A percentile compares a stretch with the other conserved stretches of the same genome.
Evolutionary conservation across 2,329 filamentous ascomycete species (phyloP).

Genomic region (Trichoderma oligosporum): DNA sequence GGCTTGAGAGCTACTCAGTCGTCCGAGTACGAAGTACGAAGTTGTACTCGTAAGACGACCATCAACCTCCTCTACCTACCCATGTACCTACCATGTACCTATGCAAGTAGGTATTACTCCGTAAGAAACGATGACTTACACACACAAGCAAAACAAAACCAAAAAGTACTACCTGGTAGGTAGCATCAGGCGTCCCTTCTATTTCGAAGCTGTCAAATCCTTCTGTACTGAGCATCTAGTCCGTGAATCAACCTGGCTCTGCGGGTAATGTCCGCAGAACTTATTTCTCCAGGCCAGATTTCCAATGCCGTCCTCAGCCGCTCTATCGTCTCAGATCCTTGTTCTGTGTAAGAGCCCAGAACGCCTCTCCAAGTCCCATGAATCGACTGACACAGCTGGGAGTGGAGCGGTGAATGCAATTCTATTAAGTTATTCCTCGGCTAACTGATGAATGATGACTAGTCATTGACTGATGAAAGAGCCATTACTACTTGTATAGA

Average conservation of each 20-base stretch:
- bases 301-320: not conserved
- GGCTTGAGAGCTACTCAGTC: not conserved
- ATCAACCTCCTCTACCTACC: too few relatives aligned
- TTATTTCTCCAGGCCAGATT: too few relatives aligned
- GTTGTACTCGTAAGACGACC: too few relatives aligned
- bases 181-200: too few relatives aligned
- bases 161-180: too few relatives aligned
- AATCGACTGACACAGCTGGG: not conserved
- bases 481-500: not conserved
- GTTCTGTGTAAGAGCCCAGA: conserved; percentile 14
- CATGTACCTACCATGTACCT: too few relatives aligned
- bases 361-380: not conserved
- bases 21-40: conserved; percentile 11
- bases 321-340: conserved; percentile 3
- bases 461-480: not conserved
- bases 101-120: too few relatives aligned
- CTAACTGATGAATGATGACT: not conserved
- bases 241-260: too few relatives aligned
- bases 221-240: too few relatives aligned
- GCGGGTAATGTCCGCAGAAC: not conserved
- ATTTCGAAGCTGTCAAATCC: too few relatives aligned
- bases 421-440: conserved; percentile 1
- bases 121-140: too few relatives aligned
- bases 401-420: conserved; percentile 16
- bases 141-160: too few relatives aligned